Conservation (phyloP, 2,329 filamentous ascomycete species). For the Colletotrichum sp. region DNA sequence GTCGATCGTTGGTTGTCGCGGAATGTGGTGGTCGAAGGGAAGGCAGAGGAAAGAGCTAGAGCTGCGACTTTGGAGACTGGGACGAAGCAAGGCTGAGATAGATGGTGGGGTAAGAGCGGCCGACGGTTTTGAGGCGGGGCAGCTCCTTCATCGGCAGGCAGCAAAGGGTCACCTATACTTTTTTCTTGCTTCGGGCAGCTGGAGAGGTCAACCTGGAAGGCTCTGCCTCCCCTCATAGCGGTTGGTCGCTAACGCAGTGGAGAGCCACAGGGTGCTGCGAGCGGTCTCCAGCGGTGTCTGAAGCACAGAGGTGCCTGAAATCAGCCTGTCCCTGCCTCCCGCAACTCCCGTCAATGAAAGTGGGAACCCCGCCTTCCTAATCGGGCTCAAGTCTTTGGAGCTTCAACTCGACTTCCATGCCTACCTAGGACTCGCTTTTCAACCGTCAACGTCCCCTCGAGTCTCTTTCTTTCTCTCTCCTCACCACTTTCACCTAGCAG, state of each 20-base stretch:
- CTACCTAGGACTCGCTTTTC: background rate
- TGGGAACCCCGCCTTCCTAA: conserved; percentile 1
- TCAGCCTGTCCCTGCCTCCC: background rate
- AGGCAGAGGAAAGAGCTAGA: background rate
- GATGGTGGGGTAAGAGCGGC: conserved; percentile 18
- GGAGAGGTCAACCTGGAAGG: background rate
- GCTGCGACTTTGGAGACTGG: background rate
- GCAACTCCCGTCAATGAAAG: background rate
- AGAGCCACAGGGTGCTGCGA: background rate
- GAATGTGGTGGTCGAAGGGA: background rate
- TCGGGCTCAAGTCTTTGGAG: background rate
- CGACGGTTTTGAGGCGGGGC: conserved; percentile 6
- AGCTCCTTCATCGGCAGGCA: background rate
- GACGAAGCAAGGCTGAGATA: conserved; percentile 15
- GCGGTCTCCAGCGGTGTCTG: background rate
- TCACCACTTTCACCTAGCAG: background rate
- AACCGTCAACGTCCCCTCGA: background rate
- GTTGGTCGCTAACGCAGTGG: background rate
- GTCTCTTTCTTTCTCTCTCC: background rate
- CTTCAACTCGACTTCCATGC: background rate
- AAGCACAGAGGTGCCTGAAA: background rate
- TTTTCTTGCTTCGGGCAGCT: background rate
- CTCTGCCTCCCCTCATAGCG: background rate
- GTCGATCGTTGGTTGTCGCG: background rate
- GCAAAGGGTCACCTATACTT: no score